phyloP scores from a whole-genome alignment of 139 green algal species.

The Closterium sp. region DNA sequence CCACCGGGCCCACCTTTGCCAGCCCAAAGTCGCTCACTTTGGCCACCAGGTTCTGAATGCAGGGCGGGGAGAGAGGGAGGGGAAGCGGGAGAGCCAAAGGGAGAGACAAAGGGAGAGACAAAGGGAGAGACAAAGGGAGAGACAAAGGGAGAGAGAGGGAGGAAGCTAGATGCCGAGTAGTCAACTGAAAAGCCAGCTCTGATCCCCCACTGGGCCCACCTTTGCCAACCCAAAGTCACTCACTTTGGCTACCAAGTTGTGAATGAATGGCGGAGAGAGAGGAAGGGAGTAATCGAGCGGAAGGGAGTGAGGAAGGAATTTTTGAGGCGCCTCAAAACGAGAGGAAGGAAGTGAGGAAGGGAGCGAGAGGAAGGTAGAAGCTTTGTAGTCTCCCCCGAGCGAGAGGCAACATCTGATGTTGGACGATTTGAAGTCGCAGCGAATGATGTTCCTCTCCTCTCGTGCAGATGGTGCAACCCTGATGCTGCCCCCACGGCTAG shows the following conservation, averaged over 20 bases:
- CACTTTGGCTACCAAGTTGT: constrained; percentile 31
- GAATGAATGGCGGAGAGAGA: neutral
- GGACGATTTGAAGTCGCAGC: neutral
- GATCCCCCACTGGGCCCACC: neutral
- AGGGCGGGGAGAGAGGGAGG: neutral
- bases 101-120: no score
- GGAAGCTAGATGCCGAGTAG: no score
- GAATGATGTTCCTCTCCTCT: neutral
- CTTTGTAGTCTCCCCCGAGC: no score
- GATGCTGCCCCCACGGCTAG: no score
- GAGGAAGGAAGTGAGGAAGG: neutral
- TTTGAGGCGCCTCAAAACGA: no score
- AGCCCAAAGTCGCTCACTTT: constrained; percentile 54
- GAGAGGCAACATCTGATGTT: no score
- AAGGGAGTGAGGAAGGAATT: no score
- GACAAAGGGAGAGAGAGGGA: neutral
- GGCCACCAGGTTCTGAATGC: neutral
- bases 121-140: no score
- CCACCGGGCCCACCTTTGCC: constrained; percentile 25
- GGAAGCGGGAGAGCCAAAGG: no score
- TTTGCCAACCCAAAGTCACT: constrained; percentile 52
- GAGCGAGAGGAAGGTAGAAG: no score
- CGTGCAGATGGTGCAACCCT: neutral
- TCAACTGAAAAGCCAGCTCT: neutral
- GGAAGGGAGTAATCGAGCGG: no score